Base-by-base conservation (phyloP, 805 yeast species). In the Crinitomyces ghanaensis region DNA sequence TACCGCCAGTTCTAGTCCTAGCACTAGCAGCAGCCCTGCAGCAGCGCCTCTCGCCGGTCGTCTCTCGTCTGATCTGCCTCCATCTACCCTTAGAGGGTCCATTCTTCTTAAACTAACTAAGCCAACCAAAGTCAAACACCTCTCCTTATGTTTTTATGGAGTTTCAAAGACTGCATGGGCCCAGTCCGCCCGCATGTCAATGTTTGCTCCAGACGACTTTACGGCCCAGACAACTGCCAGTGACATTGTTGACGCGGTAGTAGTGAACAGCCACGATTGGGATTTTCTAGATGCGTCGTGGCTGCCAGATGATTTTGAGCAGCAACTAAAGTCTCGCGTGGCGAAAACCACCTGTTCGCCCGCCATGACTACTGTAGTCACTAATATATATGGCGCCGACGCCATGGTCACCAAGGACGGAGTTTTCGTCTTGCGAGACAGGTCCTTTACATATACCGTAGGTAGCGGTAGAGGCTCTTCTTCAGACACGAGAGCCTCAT, bases 131-230 rank as follows among this genome's bases (percentile, higher is more conserved):
- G 61, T 85, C 44, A 82, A 79, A 54, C 57, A 69, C 19, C 66
- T 86, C n/a, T 56, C 64, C 5, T 60, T 86, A 34, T 60, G 65
- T 2, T 72, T 86, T 43, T 66, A 66, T 41, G 95, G 95, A 2
- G 50, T 56, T 2, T 69, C 81, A 27, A 65, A 77, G 45, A 85
- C 95, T 0, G 88, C 80, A 39, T 85, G 95, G 95, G 93, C 93
- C 9, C 93, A 84, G 48, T 6, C 43, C 43, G 8, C 38, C 41
- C 16, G 31, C 12, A 14, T 25, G 16, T 50, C 45, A 23, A n/a
- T n/a, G n/a, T n/a, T n/a, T n/a, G n/a, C n/a, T n/a, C 19, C 20
- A 11, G 11, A 17, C 7, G 56, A 50, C 32, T 35, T 44, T 6
- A 42, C 48, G 8, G 41, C 45, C 34, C 47, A 51, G 19, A 33